Evolutionary conservation across 768 basidiomycete genomes (phyloP).

Genomic region (Tricholoma bakamatsutake): DNA sequence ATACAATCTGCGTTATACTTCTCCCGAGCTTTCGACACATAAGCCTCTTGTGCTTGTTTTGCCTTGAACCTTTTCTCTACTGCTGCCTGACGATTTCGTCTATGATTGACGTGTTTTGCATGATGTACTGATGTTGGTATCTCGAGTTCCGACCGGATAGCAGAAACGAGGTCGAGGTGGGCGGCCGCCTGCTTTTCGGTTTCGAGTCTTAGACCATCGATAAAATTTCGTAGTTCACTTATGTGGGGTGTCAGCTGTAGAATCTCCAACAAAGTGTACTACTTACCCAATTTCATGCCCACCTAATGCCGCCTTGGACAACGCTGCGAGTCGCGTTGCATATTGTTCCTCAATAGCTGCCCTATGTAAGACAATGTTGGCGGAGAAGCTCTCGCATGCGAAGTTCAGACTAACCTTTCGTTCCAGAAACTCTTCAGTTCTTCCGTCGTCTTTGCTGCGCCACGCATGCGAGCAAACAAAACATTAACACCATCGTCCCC

Average conservation of each 20-base stretch:
- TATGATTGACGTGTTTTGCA: slow-evolving; percentile 60
- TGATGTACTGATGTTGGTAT: slow-evolving; percentile 52
- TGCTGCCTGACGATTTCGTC: slow-evolving; percentile 58
- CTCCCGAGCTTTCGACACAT: slow-evolving; percentile 82
- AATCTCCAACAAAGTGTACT: background rate
- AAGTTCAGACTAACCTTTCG: slow-evolving; percentile 61
- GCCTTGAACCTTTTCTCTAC: slow-evolving; percentile 88
- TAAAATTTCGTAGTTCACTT: slow-evolving; percentile 75
- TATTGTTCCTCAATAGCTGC: slow-evolving; percentile 93
- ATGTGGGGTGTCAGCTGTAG: background rate
- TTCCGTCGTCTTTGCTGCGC: slow-evolving; percentile 79
- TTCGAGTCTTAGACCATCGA: slow-evolving; percentile 77
- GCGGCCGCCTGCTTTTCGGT: slow-evolving; percentile 73
- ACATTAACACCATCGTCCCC: slow-evolving; percentile 86
- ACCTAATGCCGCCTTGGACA: slow-evolving; percentile 75
- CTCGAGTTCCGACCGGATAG: slow-evolving; percentile 72
- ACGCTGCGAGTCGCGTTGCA: slow-evolving; percentile 68
- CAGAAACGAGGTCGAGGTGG: slow-evolving; percentile 68
- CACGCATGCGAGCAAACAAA: slow-evolving; percentile 82
- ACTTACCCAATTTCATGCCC: slow-evolving; percentile 90
- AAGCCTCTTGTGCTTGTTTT: slow-evolving; percentile 79
- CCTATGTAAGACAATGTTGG: slow-evolving; percentile 33
- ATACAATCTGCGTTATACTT: slow-evolving; percentile 87
- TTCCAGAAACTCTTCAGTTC: slow-evolving; percentile 88
- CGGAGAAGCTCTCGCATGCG: background rate